phyloP scores from a whole-genome alignment of 345 rosid species.

The Bruguiera parviflora region DNA sequence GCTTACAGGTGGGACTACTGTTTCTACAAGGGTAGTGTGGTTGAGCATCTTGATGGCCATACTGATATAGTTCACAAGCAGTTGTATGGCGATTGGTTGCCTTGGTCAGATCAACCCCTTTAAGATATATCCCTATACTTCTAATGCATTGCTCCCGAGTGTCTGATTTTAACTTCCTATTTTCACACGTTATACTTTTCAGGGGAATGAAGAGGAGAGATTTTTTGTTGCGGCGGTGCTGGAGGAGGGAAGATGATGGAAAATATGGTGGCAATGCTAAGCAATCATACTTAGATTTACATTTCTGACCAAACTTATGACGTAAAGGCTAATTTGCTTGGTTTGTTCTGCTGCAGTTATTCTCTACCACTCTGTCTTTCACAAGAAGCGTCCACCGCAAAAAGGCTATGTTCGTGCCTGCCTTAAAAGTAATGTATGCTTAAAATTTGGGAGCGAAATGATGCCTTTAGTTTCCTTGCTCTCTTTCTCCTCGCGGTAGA shows the following conservation, averaged over 20 bases:
- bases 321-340: conserved; percentile 21
- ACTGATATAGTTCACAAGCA: conserved; percentile 89
- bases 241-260: conserved; percentile 99
- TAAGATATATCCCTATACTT: not conserved
- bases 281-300: conserved; percentile 13
- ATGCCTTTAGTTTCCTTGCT: not conserved
- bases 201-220: conserved; percentile 92
- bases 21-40: conserved; percentile 80
- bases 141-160: not conserved
- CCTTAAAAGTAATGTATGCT: conserved; percentile 98
- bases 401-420: conserved; percentile 81
- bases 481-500: not conserved
- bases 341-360: conserved; percentile 54
- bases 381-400: conserved; percentile 82
- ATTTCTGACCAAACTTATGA: conserved; percentile 9
- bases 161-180: conserved; percentile 19
- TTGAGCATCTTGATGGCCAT: conserved; percentile 94
- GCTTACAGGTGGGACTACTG: conserved; percentile 93
- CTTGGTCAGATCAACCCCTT: conserved; percentile 51
- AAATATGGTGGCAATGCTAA: conserved; percentile 62
- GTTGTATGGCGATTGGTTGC: conserved; percentile 77
- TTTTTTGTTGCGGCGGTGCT: conserved; percentile 74
- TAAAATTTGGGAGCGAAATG: conserved; percentile 23
- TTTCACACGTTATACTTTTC: conserved; percentile 20
- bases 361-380: conserved; percentile 87